These are phyloP conservation scores for Graphium sp. DNA, from an alignment of 2,329 filamentous ascomycete species.

Conservation along the genomic window DNA sequence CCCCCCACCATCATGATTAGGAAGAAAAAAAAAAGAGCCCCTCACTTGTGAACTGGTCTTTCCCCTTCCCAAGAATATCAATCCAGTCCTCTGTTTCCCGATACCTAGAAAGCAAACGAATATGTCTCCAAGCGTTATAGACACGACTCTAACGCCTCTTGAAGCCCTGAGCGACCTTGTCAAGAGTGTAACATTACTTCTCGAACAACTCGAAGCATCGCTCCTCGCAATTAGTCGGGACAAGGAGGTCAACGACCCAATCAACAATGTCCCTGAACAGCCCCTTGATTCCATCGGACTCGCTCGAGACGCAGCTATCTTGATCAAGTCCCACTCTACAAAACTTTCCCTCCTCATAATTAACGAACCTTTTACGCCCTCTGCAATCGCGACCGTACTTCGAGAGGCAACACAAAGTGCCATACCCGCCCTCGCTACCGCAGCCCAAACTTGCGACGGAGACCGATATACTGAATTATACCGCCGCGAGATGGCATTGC, in stretches of 20 bases:
- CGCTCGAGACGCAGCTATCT: slow-evolving; percentile 51
- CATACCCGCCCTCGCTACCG: slow-evolving; percentile 59
- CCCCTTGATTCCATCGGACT: slow-evolving; percentile 45
- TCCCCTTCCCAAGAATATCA: too few species aligned
- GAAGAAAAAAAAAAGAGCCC: too few species aligned
- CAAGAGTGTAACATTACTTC: slow-evolving; percentile 17
- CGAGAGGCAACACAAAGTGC: slow-evolving; percentile 54
- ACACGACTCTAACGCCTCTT: too few species aligned
- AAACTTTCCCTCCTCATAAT: slow-evolving; percentile 78
- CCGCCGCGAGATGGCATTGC: slow-evolving; percentile 42
- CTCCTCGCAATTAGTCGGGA: slow-evolving; percentile 16
- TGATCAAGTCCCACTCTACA: slow-evolving; percentile 70
- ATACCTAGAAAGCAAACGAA: too few species aligned
- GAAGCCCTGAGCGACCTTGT: slow-evolving; percentile 21
- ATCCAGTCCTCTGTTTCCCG: too few species aligned
- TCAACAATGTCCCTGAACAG: slow-evolving; percentile 1
- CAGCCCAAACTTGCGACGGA: slow-evolving; percentile 47
- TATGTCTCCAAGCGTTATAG: too few species aligned
- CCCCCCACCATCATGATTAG: too few species aligned
- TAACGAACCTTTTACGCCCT: slow-evolving; percentile 72
- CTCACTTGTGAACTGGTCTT: too few species aligned
- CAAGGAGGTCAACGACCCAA: neutral
- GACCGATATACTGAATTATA: slow-evolving; percentile 45
- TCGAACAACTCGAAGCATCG: slow-evolving; percentile 23
- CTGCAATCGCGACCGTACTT: slow-evolving; percentile 55